Conservation (phyloP, 2,329 filamentous ascomycete species). For the Alternaria consortialis region DNA sequence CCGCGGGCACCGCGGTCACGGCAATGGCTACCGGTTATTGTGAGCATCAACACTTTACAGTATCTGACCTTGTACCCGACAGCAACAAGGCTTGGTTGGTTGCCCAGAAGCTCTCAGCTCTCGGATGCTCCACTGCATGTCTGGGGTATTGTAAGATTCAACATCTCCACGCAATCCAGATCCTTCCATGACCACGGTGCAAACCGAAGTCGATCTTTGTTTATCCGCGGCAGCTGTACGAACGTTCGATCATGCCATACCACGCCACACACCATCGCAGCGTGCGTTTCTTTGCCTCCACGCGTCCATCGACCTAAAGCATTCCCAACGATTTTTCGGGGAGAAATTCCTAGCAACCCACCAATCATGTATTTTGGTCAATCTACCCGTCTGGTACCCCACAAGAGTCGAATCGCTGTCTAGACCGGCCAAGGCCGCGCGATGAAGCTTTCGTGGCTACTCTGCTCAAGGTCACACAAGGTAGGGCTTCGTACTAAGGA, state of each 20-base stretch:
- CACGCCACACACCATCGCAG: background rate
- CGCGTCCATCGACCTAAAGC: slow-evolving; percentile 9
- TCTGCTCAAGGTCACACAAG: slow-evolving; percentile 14
- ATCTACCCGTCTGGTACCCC: slow-evolving; percentile 15
- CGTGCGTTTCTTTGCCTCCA: background rate
- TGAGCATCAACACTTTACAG: background rate
- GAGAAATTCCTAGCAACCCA: background rate
- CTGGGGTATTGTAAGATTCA: background rate
- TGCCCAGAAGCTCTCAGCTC: background rate
- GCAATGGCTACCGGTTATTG: background rate
- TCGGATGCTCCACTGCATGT: slow-evolving; percentile 1
- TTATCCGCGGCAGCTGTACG: background rate
- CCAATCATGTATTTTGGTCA: slow-evolving; percentile 18
- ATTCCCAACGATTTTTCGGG: slow-evolving; percentile 1
- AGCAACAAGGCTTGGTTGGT: background rate
- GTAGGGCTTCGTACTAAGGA: slow-evolving; percentile 1
- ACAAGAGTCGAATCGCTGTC: slow-evolving; percentile 15
- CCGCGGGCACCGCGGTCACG: background rate
- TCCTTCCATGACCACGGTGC: background rate
- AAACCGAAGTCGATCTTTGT: background rate
- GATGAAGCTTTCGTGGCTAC: slow-evolving; percentile 16
- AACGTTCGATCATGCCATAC: background rate
- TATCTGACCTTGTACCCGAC: background rate
- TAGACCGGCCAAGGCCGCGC: slow-evolving; percentile 15
- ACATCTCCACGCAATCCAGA: background rate